Conservation (phyloP, 805 yeast genomes). For the Barnettozyma botsteinii region DNA sequence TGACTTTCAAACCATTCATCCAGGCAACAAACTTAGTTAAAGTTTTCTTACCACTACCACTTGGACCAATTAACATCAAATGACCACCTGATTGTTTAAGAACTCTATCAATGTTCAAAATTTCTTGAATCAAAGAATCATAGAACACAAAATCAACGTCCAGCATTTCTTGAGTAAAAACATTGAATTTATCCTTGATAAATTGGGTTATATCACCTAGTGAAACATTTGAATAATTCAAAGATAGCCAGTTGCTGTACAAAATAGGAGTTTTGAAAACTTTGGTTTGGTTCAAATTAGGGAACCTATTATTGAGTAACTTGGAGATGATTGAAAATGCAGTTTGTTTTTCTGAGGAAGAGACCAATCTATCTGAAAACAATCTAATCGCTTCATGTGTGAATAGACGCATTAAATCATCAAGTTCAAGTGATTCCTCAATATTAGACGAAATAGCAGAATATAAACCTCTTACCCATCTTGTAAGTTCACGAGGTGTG, state of each 20-base stretch:
- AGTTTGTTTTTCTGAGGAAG: conserved; percentile 41
- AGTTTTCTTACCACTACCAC: conserved; percentile 78
- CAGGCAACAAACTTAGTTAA: conserved; percentile 80
- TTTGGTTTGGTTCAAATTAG: conserved; percentile 32
- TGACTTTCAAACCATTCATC: conserved; percentile 71
- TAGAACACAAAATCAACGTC: conserved; percentile 56
- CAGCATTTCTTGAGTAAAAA: conserved; percentile 75
- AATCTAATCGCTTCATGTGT: conserved; percentile 76
- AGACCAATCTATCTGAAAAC: conserved; percentile 66
- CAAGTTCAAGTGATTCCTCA: conserved; percentile 33
- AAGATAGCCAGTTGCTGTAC: conserved; percentile 71
- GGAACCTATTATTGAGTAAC: conserved; percentile 38
- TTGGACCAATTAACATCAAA: conserved; percentile 74
- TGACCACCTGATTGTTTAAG: conserved; percentile 87
- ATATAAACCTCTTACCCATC: conserved; percentile 79
- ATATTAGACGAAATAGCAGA: conserved; percentile 31
- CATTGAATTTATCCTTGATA: conserved; percentile 54
- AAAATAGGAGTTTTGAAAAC: conserved; percentile 49
- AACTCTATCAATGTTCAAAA: conserved; percentile 75
- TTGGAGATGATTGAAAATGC: conserved; percentile 35
- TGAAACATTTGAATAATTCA: conserved; percentile 52
- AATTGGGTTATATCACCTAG: conserved; percentile 45
- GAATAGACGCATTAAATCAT: conserved; percentile 58
- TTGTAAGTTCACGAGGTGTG: conserved; percentile 85
- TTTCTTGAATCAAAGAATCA: conserved; percentile 68